These are phyloP conservation scores for Penicillium sp. DNA, from an alignment of 2,329 filamentous ascomycete genomes.

Conservation along the genomic window DNA sequence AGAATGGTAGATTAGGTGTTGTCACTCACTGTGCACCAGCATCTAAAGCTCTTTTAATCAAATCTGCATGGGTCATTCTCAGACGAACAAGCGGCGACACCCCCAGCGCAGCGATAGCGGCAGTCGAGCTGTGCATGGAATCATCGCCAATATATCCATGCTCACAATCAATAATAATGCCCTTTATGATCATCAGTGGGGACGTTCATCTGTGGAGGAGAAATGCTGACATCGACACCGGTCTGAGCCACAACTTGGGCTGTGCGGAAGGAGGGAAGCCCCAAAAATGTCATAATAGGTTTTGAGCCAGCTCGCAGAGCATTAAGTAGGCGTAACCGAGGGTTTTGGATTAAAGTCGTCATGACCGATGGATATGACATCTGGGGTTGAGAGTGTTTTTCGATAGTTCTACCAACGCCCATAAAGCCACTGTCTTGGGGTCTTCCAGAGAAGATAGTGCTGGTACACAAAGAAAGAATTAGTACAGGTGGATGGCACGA, in stretches of 20 bases:
- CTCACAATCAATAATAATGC: conserved; percentile 28
- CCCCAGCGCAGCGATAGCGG: conserved; percentile 25
- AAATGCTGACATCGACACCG: conserved; percentile 19
- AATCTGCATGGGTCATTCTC: conserved; percentile 19
- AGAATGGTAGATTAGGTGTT: background rate
- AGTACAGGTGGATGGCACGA: background rate
- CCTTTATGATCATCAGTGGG: conserved; percentile 2
- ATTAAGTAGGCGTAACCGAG: conserved; percentile 17
- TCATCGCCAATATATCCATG: conserved; percentile 30
- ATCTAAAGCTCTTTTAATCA: conserved; percentile 30
- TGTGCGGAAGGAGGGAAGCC: conserved; percentile 21
- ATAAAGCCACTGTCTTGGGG: background rate
- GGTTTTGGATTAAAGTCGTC: conserved; percentile 12
- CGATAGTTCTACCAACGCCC: background rate
- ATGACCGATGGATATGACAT: background rate
- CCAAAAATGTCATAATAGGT: conserved; percentile 25
- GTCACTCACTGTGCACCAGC: conserved; percentile 24
- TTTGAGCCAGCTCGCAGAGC: conserved; percentile 15
- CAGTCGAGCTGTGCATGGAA: conserved; percentile 25
- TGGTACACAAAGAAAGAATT: background rate
- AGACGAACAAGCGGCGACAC: conserved; percentile 29
- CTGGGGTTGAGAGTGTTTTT: background rate
- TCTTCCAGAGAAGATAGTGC: background rate
- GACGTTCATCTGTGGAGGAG: background rate
- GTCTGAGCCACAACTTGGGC: conserved; percentile 24